phyloP scores from a whole-genome alignment of 2,329 filamentous ascomycete species.

The Ustulina deusta region DNA sequence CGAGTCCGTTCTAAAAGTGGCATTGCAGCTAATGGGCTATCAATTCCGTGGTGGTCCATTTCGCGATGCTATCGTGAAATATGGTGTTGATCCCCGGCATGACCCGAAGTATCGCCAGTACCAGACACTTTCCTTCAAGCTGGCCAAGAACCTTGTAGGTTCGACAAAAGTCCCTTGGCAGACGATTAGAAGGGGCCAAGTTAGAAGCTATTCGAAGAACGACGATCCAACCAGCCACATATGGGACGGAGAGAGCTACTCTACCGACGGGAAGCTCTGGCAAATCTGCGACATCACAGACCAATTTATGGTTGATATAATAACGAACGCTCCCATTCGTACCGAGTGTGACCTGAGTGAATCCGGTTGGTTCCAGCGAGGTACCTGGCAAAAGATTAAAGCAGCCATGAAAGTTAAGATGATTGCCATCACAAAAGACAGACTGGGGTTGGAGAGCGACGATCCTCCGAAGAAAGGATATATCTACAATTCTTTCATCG shows the following conservation, averaged over 20 bases:
- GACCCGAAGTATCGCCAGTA: constrained; percentile 83
- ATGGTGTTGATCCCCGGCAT: constrained; percentile 85
- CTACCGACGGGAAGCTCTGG: constrained; percentile 88
- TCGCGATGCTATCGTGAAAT: constrained; percentile 86
- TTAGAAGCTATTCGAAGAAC: constrained; percentile 54
- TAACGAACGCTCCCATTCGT: constrained; percentile 72
- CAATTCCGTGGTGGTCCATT: constrained; percentile 94
- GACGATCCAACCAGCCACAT: constrained; percentile 71
- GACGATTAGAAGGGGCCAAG: constrained; percentile 59
- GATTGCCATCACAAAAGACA: constrained; percentile 70
- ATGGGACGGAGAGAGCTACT: constrained; percentile 83
- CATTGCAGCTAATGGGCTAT: constrained; percentile 87
- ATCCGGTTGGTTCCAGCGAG: constrained; percentile 88
- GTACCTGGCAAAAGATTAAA: constrained; percentile 84
- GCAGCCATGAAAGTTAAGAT: constrained; percentile 91
- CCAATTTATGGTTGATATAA: constrained; percentile 74
- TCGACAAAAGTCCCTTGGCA: constrained; percentile 63
- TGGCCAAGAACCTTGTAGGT: constrained; percentile 65
- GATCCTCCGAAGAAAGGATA: constrained; percentile 49
- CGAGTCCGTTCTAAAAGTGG: constrained; percentile 74
- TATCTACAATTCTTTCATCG: constrained; percentile 58
- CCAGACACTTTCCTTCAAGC: constrained; percentile 89
- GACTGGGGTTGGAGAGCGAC: constrained; percentile 62
- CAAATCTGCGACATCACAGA: constrained; percentile 94
- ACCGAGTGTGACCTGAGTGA: constrained; percentile 67